These are phyloP conservation scores for Parmelia sp. DNA, from an alignment of 495 filamentous ascomycete species.

Conservation along the genomic window DNA sequence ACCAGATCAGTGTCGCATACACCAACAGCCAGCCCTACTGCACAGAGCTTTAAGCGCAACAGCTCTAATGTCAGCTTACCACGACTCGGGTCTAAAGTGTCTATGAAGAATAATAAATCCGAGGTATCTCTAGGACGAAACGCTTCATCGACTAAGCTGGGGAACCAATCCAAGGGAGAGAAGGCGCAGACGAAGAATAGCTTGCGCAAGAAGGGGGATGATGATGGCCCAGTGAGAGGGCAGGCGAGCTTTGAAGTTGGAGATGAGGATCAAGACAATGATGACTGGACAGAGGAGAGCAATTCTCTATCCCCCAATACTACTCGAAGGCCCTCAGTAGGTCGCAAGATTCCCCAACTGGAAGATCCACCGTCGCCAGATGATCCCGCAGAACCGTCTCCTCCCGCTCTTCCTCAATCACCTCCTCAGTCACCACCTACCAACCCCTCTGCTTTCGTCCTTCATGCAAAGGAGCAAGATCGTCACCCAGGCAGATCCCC, in stretches of 20 bases:
- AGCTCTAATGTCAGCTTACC: constrained; percentile 21
- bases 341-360: constrained; percentile 15
- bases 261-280: constrained; percentile 17
- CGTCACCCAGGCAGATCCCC: constrained; percentile 4
- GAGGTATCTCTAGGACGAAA: constrained; percentile 17
- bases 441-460: constrained; percentile 11
- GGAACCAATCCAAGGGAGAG: constrained; percentile 21
- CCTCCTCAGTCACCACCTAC: constrained; percentile 25
- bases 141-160: constrained; percentile 16
- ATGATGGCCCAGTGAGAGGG: constrained; percentile 19
- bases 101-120: constrained; percentile 25
- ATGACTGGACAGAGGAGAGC: constrained; percentile 29
- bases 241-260: constrained; percentile 23
- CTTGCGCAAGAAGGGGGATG: constrained; percentile 17
- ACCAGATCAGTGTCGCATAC: constrained; percentile 24
- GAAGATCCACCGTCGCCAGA: constrained; percentile 25
- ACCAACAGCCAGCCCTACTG: constrained; percentile 23
- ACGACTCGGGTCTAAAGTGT: constrained; percentile 21
- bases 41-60: constrained; percentile 22
- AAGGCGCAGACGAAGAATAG: constrained; percentile 20
- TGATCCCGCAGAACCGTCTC: constrained; percentile 21
- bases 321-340: constrained; percentile 18
- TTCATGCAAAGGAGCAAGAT: constrained; percentile 6
- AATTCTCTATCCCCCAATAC: constrained; percentile 25
- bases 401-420: constrained; percentile 20